Conservation (phyloP, 164 flowering plant genomes). For the Malania oleifera region DNA sequence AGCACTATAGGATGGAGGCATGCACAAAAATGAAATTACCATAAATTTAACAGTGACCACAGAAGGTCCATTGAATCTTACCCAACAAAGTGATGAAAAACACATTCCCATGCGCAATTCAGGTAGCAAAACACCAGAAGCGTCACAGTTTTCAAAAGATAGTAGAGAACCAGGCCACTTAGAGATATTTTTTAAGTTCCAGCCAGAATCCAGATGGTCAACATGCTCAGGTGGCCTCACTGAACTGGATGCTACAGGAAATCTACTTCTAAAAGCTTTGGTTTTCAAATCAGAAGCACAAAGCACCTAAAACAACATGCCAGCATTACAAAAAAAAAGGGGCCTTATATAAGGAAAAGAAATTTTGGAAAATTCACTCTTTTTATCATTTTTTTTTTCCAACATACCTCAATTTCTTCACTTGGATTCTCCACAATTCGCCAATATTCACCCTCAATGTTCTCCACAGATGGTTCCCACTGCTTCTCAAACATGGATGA, state of each 20-base stretch:
- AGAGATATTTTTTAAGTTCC: slow-evolving; percentile 68
- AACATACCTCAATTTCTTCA: slow-evolving; percentile 73
- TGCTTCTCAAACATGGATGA: slow-evolving; percentile 1
- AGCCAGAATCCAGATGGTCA: slow-evolving; percentile 42
- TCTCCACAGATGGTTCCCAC: slow-evolving; percentile 29
- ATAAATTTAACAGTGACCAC: background rate
- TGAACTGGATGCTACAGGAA: slow-evolving; percentile 26
- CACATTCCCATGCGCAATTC: slow-evolving; percentile 78
- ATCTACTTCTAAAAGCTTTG: slow-evolving; percentile 55
- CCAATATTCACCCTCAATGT: slow-evolving; percentile 83
- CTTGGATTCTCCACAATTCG: slow-evolving; percentile 66
- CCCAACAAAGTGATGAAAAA: slow-evolving; percentile 70
- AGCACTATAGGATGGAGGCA: background rate
- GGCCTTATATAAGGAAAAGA: background rate
- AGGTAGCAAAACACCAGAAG: slow-evolving; percentile 46
- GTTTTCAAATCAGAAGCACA: slow-evolving; percentile 46
- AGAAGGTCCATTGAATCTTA: slow-evolving; percentile 20
- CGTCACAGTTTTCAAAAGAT: slow-evolving; percentile 46
- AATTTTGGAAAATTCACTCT: background rate
- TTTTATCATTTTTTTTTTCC: background rate
- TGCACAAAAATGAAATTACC: background rate
- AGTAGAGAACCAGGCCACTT: slow-evolving; percentile 71
- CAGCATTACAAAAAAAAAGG: slow-evolving; percentile 3
- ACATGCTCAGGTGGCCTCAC: slow-evolving; percentile 14
- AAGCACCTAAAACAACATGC: slow-evolving; percentile 50